Percentiles rank a stretch among this genome's conserved stretches.
phyloP scores from a whole-genome alignment of 768 basidiomycete genomes.

The Pleurotus tuoliensis region DNA sequence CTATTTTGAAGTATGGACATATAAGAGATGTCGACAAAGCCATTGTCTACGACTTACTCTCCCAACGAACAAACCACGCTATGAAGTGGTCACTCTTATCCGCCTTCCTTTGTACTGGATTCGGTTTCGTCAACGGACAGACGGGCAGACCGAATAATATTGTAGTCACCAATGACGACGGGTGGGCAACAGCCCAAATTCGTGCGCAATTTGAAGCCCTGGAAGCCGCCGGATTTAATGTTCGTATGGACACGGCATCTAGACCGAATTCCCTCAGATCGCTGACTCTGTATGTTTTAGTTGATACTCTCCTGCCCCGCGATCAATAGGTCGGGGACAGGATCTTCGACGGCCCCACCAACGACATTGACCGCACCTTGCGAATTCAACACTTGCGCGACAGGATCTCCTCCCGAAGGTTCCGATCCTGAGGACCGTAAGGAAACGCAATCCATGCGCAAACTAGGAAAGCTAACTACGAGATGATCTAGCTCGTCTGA shows the following conservation, averaged over 20 bases:
- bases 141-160: background rate
- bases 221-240: conserved; percentile 23
- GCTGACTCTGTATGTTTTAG: conserved; percentile 11
- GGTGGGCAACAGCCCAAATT: conserved; percentile 32
- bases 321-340: conserved; percentile 30
- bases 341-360: conserved; percentile 25
- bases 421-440: conserved; percentile 25
- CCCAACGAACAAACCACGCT: too few species aligned
- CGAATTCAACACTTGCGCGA: conserved; percentile 32
- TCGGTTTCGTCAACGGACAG: too few species aligned
- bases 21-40: too few species aligned
- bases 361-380: conserved; percentile 23
- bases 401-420: conserved; percentile 29
- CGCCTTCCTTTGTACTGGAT: too few species aligned
- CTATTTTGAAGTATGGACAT: too few species aligned
- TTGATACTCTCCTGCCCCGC: conserved; percentile 33
- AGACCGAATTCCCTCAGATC: background rate
- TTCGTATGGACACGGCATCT: conserved; percentile 6
- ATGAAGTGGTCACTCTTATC: too few species aligned
- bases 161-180: conserved; percentile 13
- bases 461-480: too few species aligned
- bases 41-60: too few species aligned
- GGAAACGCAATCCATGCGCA: background rate
- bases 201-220: conserved; percentile 28
- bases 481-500: conserved; percentile 18